phyloP scores from a whole-genome alignment of 176 grass and related monocot genomes.

The Oryza officinalis region DNA sequence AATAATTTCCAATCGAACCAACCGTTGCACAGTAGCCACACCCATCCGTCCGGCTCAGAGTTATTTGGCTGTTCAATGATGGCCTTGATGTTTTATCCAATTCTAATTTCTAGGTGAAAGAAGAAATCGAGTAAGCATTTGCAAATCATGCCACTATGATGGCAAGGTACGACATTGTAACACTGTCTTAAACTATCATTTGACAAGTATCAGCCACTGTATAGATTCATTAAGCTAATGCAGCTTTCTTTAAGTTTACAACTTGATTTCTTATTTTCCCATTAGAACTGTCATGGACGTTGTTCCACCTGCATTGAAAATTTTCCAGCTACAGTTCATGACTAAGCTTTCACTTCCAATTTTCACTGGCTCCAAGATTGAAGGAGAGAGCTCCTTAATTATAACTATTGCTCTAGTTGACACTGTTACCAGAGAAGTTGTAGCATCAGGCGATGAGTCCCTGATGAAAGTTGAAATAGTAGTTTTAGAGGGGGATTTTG shows the following conservation, averaged over 20 bases:
- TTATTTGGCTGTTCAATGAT: background rate
- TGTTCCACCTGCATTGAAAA: constrained; percentile 49
- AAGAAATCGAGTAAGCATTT: constrained; percentile 91
- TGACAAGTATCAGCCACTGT: background rate
- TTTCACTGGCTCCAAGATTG: constrained; percentile 90
- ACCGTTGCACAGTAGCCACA: background rate
- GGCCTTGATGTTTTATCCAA: constrained; percentile 24
- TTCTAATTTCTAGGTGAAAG: constrained; percentile 76
- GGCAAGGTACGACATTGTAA: constrained; percentile 46
- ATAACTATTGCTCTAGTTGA: constrained; percentile 70
- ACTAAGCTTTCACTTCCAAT: constrained; percentile 86
- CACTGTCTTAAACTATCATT: constrained; percentile 8
- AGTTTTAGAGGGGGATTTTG: constrained; percentile 92
- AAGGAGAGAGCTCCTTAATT: constrained; percentile 65
- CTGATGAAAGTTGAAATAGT: constrained; percentile 79
- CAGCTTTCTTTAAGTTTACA: constrained; percentile 24
- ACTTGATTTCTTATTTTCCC: constrained; percentile 41
- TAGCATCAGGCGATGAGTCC: constrained; percentile 47
- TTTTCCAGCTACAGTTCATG: constrained; percentile 77
- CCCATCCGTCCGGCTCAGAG: constrained; percentile 8
- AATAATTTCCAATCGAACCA: background rate
- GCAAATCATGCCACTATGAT: constrained; percentile 66
- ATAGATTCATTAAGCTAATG: constrained; percentile 20
- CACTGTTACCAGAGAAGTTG: constrained; percentile 46
- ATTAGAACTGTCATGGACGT: constrained; percentile 53